Base-by-base conservation (phyloP, 148 eudicot species). In the Amaranthus cruentus region DNA sequence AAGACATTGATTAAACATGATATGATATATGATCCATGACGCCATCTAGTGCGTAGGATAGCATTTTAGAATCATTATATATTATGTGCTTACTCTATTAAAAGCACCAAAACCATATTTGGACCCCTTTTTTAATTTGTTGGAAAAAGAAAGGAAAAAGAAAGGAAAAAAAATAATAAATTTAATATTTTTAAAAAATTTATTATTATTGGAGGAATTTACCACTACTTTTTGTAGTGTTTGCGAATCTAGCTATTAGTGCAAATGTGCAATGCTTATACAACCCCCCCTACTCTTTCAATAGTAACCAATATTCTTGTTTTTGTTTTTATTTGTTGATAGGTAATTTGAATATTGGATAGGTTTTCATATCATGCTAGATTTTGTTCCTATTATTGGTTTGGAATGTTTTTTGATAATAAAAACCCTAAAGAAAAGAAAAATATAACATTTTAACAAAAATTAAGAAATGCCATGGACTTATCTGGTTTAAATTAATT, bases 21-120 rank as follows among this genome's bases (percentile, higher is more conserved):
- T 56, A 12, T 43, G 28, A 59, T 6, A 55, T 70, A 65, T 42
- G 72, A 60, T 76, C 0, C 15, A 47, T 81, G 87, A 84, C 88
- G 78, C 47, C 82, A 87, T 73, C 66, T 63, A 78, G 80, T 84
- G 77, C 89, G 88, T 87, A 46, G 48, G 72, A 82, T 61, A 77
- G 83, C 89, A 88, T 81, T 64, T 76, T 49, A 59, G 62, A 53
- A 71, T 65, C 5, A 54, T 53, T 2, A 48, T 47, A 62, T 62
- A 21, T 54, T 62, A 62, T 62, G 14, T 67, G 60, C n/a, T 62
- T 73, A 12, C 57, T 57, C 11, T 72, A 50, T 50, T 49, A 15
- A 43, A 73, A 62, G 60, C 60, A 63, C 69, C 66, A 54, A 66
- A 66, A 28, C 0, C 38, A 28, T 28, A 28, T 28, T 55, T 1